Conservation (phyloP, 371 early-diverging fungal species). For the Rhizopus sp. region DNA sequence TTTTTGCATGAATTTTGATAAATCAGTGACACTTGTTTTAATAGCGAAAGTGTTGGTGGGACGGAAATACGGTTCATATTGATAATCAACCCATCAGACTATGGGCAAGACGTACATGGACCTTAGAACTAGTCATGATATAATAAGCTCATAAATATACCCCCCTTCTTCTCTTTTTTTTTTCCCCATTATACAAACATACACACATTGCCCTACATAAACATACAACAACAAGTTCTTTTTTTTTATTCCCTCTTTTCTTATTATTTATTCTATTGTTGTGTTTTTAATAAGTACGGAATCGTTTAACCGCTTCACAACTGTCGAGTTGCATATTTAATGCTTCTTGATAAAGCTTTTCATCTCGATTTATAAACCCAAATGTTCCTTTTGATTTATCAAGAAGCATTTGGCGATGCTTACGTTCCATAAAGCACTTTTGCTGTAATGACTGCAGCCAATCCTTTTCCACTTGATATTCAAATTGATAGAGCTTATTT, state of each 20-base stretch:
- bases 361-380: conserved; percentile 39
- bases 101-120: conserved; percentile 82
- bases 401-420: conserved; percentile 26
- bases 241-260: neutral
- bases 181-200: neutral
- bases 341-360: conserved; percentile 39
- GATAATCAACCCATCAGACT: conserved; percentile 57
- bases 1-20: neutral
- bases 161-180: neutral
- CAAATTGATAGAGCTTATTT: conserved; percentile 36
- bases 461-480: conserved; percentile 44
- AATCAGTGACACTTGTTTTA: neutral
- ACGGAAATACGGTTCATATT: conserved; percentile 65
- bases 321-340: conserved; percentile 34
- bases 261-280: neutral
- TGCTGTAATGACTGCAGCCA: conserved; percentile 42
- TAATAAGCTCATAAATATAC: conserved; percentile 22
- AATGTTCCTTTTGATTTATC: conserved; percentile 41
- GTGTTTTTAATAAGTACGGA: conserved; percentile 19
- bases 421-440: conserved; percentile 35
- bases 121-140: conserved; percentile 70
- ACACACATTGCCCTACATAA: no score
- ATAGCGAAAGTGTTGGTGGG: conserved; percentile 84
- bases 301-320: conserved; percentile 42
- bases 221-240: neutral